phyloP scores from a whole-genome alignment of 2,329 filamentous ascomycete species.

The Neonectria magnoliae region DNA sequence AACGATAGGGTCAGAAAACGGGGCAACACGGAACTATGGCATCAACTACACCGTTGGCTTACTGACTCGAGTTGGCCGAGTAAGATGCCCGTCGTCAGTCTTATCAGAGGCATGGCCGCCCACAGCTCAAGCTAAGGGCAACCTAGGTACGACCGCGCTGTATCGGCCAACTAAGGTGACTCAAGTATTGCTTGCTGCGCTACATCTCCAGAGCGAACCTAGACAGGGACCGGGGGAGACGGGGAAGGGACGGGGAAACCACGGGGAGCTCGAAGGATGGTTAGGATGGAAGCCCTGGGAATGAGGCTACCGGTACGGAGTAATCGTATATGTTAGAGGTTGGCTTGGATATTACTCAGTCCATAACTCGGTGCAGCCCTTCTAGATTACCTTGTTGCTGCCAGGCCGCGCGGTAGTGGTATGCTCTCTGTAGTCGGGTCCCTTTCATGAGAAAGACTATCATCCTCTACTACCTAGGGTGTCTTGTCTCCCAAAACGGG shows the following conservation, averaged over 20 bases:
- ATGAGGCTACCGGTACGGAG: slow-evolving; percentile 12
- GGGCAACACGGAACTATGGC: background rate
- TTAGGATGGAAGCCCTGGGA: slow-evolving; percentile 7
- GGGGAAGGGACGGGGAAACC: slow-evolving; percentile 14
- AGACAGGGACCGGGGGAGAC: slow-evolving; percentile 23
- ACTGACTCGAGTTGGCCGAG: slow-evolving; percentile 5
- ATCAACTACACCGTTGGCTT: background rate
- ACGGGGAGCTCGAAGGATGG: slow-evolving; percentile 22
- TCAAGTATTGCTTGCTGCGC: slow-evolving; percentile 13
- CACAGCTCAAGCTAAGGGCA: slow-evolving; percentile 1
- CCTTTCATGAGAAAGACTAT: background rate
- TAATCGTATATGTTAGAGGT: slow-evolving; percentile 1
- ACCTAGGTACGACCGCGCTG: background rate
- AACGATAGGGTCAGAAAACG: background rate
- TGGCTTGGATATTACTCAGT: background rate
- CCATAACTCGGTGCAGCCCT: background rate
- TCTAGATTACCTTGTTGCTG: background rate
- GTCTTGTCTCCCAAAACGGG: background rate
- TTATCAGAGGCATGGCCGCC: slow-evolving; percentile 14
- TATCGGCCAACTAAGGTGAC: slow-evolving; percentile 11
- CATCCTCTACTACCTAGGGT: background rate
- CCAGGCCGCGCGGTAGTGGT: slow-evolving; percentile 15
- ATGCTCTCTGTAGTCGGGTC: background rate
- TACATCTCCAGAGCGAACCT: slow-evolving; percentile 22
- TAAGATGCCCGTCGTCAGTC: slow-evolving; percentile 5